These are phyloP conservation scores for Ceratocystis huliohia DNA, from an alignment of 2,329 filamentous ascomycete species.

Conservation along the genomic window DNA sequence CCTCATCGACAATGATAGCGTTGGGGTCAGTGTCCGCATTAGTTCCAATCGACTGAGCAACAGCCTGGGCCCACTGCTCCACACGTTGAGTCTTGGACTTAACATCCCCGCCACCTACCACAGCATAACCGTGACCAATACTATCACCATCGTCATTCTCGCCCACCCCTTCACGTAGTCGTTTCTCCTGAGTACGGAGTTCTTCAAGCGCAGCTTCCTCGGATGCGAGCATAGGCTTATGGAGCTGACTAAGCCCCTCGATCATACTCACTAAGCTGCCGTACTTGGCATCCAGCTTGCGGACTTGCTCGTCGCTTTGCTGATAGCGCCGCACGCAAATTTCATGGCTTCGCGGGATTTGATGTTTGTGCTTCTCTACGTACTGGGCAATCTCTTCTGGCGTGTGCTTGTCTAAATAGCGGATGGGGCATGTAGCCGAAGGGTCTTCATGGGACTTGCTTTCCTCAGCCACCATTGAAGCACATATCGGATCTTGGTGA, in stretches of 20 bases:
- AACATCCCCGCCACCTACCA: not conserved
- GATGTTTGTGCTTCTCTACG: conserved; percentile 89
- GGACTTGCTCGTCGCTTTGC: conserved; percentile 70
- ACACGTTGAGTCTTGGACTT: conserved; percentile 49
- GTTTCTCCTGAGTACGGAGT: conserved; percentile 23
- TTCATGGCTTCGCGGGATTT: conserved; percentile 85
- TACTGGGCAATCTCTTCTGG: conserved; percentile 88
- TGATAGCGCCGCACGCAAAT: conserved; percentile 85
- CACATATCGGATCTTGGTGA: conserved; percentile 49
- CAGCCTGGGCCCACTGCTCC: conserved; percentile 71
- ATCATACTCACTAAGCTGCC: conserved; percentile 91
- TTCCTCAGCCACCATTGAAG: conserved; percentile 48
- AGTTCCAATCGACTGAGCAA: conserved; percentile 40
- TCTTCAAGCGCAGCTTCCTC: conserved; percentile 34
- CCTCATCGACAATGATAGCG: conserved; percentile 26
- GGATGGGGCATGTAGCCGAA: conserved; percentile 70
- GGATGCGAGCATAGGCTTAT: conserved; percentile 70
- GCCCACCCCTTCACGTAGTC: conserved; percentile 31
- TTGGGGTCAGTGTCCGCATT: conserved; percentile 30
- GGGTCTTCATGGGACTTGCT: conserved; percentile 40
- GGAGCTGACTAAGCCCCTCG: conserved; percentile 72
- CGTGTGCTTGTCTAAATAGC: conserved; percentile 81
- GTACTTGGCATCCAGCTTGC: conserved; percentile 86
- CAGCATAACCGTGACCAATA: conserved; percentile 23
- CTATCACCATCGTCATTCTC: conserved; percentile 30